Percentiles rank a stretch among this genome's conserved stretches.
These are phyloP conservation scores for Ganoderma resinaceum DNA, from an alignment of 1,284 basidiomycete genomes.

Conservation along the genomic window DNA sequence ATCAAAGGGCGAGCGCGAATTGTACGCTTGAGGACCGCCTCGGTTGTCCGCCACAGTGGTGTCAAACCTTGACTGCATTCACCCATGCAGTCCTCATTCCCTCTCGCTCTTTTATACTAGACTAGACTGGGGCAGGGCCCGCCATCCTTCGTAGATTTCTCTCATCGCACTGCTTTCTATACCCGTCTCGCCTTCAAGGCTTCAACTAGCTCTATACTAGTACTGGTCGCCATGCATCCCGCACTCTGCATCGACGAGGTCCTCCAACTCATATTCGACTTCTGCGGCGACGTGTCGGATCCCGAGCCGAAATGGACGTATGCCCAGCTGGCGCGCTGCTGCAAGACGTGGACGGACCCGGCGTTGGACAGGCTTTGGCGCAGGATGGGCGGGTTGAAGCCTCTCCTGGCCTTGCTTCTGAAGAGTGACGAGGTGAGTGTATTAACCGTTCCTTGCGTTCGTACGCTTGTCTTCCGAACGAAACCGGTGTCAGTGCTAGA, in stretches of 20 bases:
- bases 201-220: too few species aligned
- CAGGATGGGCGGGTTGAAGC: slow-evolving; percentile 50
- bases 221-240: slow-evolving; percentile 51
- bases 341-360: slow-evolving; percentile 62
- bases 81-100: background rate
- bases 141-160: background rate
- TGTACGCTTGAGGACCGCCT: slow-evolving; percentile 25
- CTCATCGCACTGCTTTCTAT: background rate
- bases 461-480: background rate
- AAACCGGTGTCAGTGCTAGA: background rate
- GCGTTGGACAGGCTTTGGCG: slow-evolving; percentile 61
- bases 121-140: slow-evolving; percentile 9
- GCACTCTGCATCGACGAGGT: slow-evolving; percentile 60
- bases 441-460: background rate
- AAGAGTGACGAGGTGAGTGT: slow-evolving; percentile 10
- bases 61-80: slow-evolving; percentile 14
- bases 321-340: slow-evolving; percentile 40
- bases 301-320: slow-evolving; percentile 32
- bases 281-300: slow-evolving; percentile 38
- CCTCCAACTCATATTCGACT: slow-evolving; percentile 52
- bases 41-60: slow-evolving; percentile 18
- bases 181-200: too few species aligned
- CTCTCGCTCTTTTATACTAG: background rate
- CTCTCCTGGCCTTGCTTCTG: slow-evolving; percentile 55
- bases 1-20: slow-evolving; percentile 8